Conservation (phyloP, 345 rosid species). For the Eucalyptus virginea region DNA sequence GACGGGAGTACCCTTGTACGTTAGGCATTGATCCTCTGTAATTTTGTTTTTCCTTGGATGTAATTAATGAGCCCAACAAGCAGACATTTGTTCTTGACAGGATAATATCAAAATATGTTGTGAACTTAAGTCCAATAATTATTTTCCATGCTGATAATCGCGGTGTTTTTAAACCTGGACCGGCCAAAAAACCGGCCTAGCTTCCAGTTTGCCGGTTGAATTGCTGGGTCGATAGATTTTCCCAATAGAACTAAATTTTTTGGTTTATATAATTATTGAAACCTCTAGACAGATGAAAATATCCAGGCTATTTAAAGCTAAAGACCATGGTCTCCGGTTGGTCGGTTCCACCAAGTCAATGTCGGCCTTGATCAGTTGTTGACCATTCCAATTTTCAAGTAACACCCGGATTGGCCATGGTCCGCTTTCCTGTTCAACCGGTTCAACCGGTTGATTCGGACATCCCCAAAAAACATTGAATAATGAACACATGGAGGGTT, state of each 20-base stretch:
- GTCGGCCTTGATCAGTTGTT: not conserved
- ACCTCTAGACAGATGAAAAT: not conserved
- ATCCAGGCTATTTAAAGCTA: not conserved
- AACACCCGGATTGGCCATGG: not conserved
- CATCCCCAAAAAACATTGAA: not conserved
- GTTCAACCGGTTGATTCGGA: not conserved
- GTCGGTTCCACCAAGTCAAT: not conserved
- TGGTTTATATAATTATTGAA: not conserved
- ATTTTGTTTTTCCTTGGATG: not conserved
- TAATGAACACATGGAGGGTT: not conserved
- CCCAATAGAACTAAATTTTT: not conserved
- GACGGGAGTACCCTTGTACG: not conserved
- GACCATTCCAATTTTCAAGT: not conserved
- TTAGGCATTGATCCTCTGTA: not conserved
- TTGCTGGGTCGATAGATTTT: not conserved
- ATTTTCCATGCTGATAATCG: not conserved
- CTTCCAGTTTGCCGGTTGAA: not conserved
- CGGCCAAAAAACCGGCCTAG: not conserved
- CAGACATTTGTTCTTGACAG: not conserved
- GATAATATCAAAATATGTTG: not conserved
- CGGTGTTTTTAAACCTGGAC: not conserved
- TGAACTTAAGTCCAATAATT: not conserved
- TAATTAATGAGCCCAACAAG: not conserved
- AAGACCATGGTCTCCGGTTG: not conserved
- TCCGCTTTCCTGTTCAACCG: not conserved